A percentile compares a stretch with the other conserved stretches of the same genome.
Conservation (phyloP, 495 filamentous ascomycete species). For the Neurospora tetrasperma region DNA sequence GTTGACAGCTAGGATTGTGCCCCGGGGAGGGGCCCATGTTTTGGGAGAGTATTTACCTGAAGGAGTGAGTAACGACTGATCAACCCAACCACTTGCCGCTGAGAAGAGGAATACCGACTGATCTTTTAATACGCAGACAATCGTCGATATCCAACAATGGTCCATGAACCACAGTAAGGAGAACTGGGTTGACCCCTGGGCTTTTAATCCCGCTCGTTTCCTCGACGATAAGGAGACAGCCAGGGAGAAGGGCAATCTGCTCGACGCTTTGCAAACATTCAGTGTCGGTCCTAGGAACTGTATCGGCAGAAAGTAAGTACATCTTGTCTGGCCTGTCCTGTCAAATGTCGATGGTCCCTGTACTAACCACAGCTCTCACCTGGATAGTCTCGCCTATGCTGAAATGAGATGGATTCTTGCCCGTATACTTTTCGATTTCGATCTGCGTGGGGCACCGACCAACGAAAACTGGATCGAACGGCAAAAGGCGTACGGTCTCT, state of each 20-base stretch:
- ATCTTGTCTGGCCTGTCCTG: not conserved
- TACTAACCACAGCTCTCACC: not conserved
- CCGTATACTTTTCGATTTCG: constrained; percentile 30
- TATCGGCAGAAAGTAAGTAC: constrained; percentile 30
- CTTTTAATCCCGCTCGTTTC: constrained; percentile 30
- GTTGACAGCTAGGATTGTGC: constrained; percentile 31
- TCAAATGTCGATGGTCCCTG: not conserved
- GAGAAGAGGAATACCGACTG: constrained; percentile 12
- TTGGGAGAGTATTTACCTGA: constrained; percentile 32
- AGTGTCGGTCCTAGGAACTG: constrained; percentile 28
- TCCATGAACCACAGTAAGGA: constrained; percentile 26
- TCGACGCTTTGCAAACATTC: constrained; percentile 30
- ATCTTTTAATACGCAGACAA: constrained; percentile 21
- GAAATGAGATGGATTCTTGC: constrained; percentile 36
- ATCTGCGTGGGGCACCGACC: constrained; percentile 19
- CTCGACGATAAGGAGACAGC: constrained; percentile 19
- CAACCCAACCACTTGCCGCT: not conserved
- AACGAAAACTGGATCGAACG: constrained; percentile 20
- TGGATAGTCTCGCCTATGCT: constrained; percentile 24
- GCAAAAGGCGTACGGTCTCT: constrained; percentile 25
- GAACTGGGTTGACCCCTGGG: constrained; percentile 26
- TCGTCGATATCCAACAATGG: constrained; percentile 28
- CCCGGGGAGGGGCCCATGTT: constrained; percentile 34
- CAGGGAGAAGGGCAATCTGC: constrained; percentile 15
- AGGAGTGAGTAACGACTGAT: constrained; percentile 15